Base-by-base conservation (phyloP, 139 green algal species). In the Chloropicon primus region DNA sequence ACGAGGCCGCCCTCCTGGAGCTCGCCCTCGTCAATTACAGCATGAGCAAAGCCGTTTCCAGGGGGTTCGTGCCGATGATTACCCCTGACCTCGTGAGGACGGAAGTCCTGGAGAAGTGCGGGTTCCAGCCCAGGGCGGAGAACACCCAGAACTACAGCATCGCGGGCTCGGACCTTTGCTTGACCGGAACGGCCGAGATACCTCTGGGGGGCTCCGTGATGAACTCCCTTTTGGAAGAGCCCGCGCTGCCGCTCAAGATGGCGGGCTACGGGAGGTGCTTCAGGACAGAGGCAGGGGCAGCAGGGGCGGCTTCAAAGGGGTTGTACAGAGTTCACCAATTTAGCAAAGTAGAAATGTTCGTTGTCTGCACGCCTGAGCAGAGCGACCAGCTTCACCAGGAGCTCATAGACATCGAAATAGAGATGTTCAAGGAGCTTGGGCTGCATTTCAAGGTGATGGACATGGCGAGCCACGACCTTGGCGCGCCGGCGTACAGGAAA, bases 271-370 rank as follows among this genome's bases (percentile, higher is more conserved):
- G 92, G 1, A 91, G 94, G 89, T 98, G 94, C 88, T 99, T 99
- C 87, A 81, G 94, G 27, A 98, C 95, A 27, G 95, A 99, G 85
- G 94, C 95, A 2, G 95, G 95, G 17, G 91, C 94, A 2, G 89
- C 90, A 53, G 90, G 90, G n/a, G 77, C 87, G 54, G 90, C 92
- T 21, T 87, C 86, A 73, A 53, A 80, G 82, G 95, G 95, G 0
- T 85, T 99, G 28, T 99, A 98, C 86, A 86, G 95, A 10, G 90
- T 99, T 77, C 95, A 99, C 82, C 95, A 99, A 84, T 99, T 99
- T 86, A 94, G 84, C 86, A 99, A 99, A 88, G 93, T 98, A 72
- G 95, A 99, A 86, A 95, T 99, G 91, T 98, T 99, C 90, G 91
- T 97, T 75, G 23, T 99, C 41, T 84, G 80, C 84, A 96, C 90